A percentile compares a stretch with the other conserved stretches of the same genome.
Evolutionary conservation across 1,139 yeast species (phyloP).

Genomic region (Schizosaccharomyces versatilis): DNA sequence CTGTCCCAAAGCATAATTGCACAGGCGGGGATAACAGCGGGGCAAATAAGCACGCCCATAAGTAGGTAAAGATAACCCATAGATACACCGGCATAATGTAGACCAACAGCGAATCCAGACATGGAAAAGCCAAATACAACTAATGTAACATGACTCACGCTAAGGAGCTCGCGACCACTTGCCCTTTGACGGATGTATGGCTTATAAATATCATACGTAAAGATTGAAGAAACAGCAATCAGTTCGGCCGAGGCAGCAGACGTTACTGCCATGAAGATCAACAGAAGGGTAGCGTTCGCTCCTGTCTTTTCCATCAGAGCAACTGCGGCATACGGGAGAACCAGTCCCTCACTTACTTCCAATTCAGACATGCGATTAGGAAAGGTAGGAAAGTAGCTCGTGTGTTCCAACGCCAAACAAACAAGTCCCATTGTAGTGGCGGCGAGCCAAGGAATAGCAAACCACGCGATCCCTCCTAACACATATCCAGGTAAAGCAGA

Average conservation of each 20-base stretch:
- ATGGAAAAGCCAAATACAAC: conserved; percentile 42
- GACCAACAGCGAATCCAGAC: conserved; percentile 67
- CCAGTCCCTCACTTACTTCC: conserved; percentile 62
- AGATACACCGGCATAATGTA: conserved; percentile 57
- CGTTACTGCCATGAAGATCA: conserved; percentile 63
- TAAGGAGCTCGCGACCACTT: conserved; percentile 43
- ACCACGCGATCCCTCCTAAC: conserved; percentile 80
- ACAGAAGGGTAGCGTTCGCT: conserved; percentile 52
- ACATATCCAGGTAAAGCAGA: conserved; percentile 80
- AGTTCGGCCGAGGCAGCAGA: conserved; percentile 48
- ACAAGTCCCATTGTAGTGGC: conserved; percentile 74
- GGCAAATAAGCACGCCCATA: conserved; percentile 71
- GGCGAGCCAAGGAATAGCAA: conserved; percentile 62
- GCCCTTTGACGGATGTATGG: conserved; percentile 61
- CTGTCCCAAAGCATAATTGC: conserved; percentile 32
- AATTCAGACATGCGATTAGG: conserved; percentile 41
- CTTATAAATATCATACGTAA: conserved; percentile 68
- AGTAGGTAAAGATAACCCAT: conserved; percentile 73
- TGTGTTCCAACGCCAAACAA: conserved; percentile 40
- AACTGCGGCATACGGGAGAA: conserved; percentile 67
- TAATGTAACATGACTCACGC: conserved; percentile 45
- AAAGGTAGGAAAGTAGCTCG: conserved; percentile 44
- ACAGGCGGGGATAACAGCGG: conserved; percentile 63
- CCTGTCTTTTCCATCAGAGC: conserved; percentile 73
- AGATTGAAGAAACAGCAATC: conserved; percentile 65